Evolutionary conservation across 108 stramenopile species (phyloP).

Genomic region (Fistulifera pelliculosa): DNA sequence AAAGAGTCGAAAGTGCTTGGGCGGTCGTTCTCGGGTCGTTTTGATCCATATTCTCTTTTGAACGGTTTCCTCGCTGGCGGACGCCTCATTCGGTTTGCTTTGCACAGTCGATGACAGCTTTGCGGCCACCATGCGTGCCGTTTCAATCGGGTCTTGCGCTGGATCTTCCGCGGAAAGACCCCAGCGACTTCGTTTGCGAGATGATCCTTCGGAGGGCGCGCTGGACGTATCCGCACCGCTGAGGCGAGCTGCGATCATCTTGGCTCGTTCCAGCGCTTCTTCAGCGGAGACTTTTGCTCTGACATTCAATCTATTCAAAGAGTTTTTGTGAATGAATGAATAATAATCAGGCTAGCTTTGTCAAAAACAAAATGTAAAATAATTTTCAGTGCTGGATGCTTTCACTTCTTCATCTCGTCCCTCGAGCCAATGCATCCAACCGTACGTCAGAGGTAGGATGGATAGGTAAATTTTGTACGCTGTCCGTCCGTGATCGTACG

Average conservation of each 20-base stretch:
- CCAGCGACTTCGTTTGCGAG: constrained; percentile 34
- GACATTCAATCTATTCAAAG: no score
- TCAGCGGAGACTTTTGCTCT: constrained; percentile 21
- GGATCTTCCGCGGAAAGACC: constrained; percentile 11
- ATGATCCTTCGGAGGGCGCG: neutral
- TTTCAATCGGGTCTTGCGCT: neutral
- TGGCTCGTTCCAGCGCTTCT: constrained; percentile 71
- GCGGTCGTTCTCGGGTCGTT: constrained; percentile 24
- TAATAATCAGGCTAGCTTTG: no score
- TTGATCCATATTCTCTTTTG: constrained; percentile 37
- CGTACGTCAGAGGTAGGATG: no score
- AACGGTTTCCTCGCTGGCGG: neutral
- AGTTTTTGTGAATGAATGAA: no score
- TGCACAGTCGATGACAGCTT: neutral
- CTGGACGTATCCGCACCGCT: constrained; percentile 16
- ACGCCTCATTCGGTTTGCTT: neutral
- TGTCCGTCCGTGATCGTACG: no score
- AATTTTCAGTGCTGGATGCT: no score
- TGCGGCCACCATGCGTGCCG: neutral
- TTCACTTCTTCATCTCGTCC: no score
- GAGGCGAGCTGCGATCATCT: constrained; percentile 73
- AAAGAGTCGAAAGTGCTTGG: constrained; percentile 23
- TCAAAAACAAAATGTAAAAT: no score
- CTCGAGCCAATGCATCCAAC: no score
- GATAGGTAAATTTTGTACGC: no score